Evolutionary conservation across 2,329 filamentous ascomycete genomes (phyloP).

Genomic region (Xylaria sp.): DNA sequence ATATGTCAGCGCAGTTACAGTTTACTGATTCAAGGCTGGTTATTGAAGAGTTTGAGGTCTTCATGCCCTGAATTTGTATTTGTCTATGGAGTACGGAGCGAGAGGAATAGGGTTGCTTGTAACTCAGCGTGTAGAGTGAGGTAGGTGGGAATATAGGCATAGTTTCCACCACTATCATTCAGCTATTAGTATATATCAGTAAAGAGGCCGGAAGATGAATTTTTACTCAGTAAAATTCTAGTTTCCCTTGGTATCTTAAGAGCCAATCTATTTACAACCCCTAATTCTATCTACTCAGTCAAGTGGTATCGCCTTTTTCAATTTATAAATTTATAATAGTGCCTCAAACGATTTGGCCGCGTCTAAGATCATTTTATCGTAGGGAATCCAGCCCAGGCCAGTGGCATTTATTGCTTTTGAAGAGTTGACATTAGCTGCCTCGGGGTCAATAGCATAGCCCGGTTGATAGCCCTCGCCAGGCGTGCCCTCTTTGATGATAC

Average conservation of each 20-base stretch:
- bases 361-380: slow-evolving; percentile 36
- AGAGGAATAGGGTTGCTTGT: slow-evolving; percentile 3
- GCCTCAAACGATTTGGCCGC: slow-evolving; percentile 35
- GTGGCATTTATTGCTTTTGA: slow-evolving; percentile 33
- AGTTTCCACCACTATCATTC: too few species aligned
- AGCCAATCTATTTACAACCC: background rate
- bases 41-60: slow-evolving; percentile 7
- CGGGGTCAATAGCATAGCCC: slow-evolving; percentile 28
- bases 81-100: background rate
- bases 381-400: slow-evolving; percentile 35
- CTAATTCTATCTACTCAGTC: background rate
- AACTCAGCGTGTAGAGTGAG: background rate
- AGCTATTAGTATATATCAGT: background rate
- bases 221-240: background rate
- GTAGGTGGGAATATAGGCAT: background rate
- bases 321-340: slow-evolving; percentile 19
- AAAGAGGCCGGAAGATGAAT: background rate
- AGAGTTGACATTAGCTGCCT: slow-evolving; percentile 11
- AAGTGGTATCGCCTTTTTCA: too few species aligned
- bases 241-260: background rate
- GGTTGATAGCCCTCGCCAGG: slow-evolving; percentile 54
- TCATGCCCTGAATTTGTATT: background rate
- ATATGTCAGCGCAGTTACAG: slow-evolving; percentile 86
- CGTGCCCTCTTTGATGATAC: slow-evolving; percentile 51
- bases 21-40: slow-evolving; percentile 68